Evolutionary conservation across 306 rosid species (phyloP), one percentile per base, ranked within the genome.

Genomic region (Herpetospermum pedunculosum): DNA sequence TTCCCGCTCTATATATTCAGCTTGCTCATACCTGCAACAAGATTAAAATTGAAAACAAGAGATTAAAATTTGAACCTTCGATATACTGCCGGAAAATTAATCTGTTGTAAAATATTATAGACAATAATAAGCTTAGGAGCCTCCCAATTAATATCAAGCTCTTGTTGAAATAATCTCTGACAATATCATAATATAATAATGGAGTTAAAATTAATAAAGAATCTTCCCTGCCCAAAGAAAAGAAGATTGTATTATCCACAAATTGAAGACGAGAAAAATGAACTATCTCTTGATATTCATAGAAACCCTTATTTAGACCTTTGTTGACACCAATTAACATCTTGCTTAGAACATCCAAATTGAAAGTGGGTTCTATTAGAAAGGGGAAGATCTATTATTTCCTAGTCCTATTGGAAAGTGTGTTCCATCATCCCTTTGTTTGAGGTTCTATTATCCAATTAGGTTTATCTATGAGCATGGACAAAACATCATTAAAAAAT

Each of bases 1-100:
- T 75, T 89, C 98, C 83, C 94, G 87, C 83, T 93, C 98, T 72
- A 93, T 81, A 76, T 86, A 79, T 86, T 93, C 98, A 78, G 94
- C 84, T 73, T 91, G 98, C 78, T 89, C 98, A 60, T 93, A 93
- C 97, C 98, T 93, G 78, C 72, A 65, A 65, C 35, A 23, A 19
- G 10, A 37, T 21, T 62, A 8, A 8, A n/a, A 62, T 62, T 62
- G 15, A 16, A 34, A 62, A 57, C 64, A 57, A 63, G 70, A 63
- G 47, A 63, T 16, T 30, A 29, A 8, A 63, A 35, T n/a, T 35
- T 34, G 13, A 35, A 35, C 70, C 44, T 18, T 62, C 25, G 2
- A 43, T 23, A 25, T 32, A 54, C 23, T 11, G 18, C 16, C 32
- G 15, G 60, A 25, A 54, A 54, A 54, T 54, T 25, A 52, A 50